Conservation (phyloP, 495 filamentous ascomycete genomes). For the Penicillium desertorum region DNA sequence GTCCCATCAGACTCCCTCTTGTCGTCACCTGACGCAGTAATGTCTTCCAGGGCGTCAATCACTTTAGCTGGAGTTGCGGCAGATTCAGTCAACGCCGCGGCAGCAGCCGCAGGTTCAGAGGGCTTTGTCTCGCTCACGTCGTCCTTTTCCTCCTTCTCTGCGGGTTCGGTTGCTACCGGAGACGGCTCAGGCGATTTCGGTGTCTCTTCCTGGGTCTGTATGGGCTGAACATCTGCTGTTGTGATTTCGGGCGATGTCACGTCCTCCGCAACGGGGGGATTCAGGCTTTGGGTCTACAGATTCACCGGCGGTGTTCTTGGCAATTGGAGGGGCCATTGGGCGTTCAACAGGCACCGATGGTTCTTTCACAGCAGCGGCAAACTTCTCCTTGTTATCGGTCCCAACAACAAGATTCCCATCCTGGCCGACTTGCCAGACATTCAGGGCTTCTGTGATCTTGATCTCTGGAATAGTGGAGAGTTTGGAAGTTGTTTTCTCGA, state of each 20-base stretch:
- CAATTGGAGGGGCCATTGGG: constrained; percentile 39
- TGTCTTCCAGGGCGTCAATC: constrained; percentile 28
- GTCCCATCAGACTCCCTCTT: constrained; percentile 36
- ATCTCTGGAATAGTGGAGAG: constrained; percentile 46
- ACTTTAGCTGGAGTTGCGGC: constrained; percentile 15
- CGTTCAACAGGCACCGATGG: constrained; percentile 21
- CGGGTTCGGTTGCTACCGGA: constrained; percentile 3
- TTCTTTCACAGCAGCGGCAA: constrained; percentile 23
- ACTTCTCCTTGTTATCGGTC: constrained; percentile 19
- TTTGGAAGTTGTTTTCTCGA: constrained; percentile 26
- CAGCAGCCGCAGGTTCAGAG: constrained; percentile 2
- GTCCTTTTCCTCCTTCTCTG: constrained; percentile 13
- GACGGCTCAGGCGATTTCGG: constrained; percentile 6
- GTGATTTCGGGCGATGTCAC: constrained; percentile 11
- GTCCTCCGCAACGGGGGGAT: constrained; percentile 9
- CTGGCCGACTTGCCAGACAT: constrained; percentile 51
- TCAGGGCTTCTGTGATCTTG: constrained; percentile 48
- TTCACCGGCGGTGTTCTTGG: constrained; percentile 59
- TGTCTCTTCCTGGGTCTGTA: constrained; percentile 4
- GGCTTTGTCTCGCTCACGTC: not conserved
- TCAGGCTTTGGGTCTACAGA: constrained; percentile 37
- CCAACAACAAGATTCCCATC: constrained; percentile 48
- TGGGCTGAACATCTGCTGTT: constrained; percentile 6
- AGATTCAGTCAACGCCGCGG: constrained; percentile 7
- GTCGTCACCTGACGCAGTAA: constrained; percentile 34